Evolutionary conservation across 345 rosid species (phyloP).

Genomic region (Populus deltoides): DNA sequence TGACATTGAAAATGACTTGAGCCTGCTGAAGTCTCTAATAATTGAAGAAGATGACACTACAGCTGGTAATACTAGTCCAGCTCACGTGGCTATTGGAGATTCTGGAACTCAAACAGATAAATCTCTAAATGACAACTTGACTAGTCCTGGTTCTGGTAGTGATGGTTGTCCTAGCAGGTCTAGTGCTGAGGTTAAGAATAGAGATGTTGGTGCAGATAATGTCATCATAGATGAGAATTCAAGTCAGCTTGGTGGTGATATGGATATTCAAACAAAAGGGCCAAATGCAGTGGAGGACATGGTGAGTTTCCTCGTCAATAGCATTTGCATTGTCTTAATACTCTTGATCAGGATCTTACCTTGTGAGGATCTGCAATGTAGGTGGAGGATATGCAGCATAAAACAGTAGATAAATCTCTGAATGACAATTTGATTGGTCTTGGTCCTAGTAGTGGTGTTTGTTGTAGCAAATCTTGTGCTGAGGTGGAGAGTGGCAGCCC

Average conservation of each 20-base stretch:
- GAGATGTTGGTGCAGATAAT: conserved; percentile 14
- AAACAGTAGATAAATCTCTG: conserved; percentile 6
- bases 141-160: conserved; percentile 24
- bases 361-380: conserved; percentile 24
- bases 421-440: conserved; percentile 23
- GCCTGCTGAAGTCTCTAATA: conserved; percentile 22
- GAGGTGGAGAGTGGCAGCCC: conserved; percentile 21
- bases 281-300: conserved; percentile 25
- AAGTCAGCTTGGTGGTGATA: conserved; percentile 24
- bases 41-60: conserved; percentile 33
- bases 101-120: conserved; percentile 25
- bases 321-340: conserved; percentile 16
- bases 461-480: conserved; percentile 25
- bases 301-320: conserved; percentile 33
- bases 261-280: conserved; percentile 24
- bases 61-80: conserved; percentile 21
- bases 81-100: conserved; percentile 24
- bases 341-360: conserved; percentile 17
- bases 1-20: conserved; percentile 30
- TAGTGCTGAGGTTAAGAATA: conserved; percentile 24
- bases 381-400: conserved; percentile 29
- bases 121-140: conserved; percentile 23
- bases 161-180: conserved; percentile 26
- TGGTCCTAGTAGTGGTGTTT: conserved; percentile 28
- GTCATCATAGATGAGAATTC: conserved; percentile 21